phyloP scores from a whole-genome alignment of 176 grass and related monocot genomes.

The Oryza glaberrima region DNA sequence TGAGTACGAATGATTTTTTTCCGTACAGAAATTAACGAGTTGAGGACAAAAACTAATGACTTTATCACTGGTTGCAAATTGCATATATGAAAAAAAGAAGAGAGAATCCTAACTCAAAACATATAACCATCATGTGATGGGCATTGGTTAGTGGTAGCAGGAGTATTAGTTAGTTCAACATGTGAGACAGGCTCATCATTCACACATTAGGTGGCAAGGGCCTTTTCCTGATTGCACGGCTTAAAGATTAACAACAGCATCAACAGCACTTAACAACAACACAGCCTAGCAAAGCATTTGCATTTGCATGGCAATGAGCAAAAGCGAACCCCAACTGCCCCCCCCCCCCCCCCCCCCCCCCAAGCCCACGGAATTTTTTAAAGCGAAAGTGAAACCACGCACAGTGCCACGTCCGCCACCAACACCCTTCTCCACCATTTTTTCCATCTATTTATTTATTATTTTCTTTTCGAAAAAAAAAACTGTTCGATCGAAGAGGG shows the following conservation, averaged over 20 bases:
- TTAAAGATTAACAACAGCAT: neutral
- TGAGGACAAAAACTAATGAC: too few species aligned
- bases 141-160: constrained; percentile 1
- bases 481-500: neutral
- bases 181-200: neutral
- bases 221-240: neutral
- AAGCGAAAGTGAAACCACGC: neutral
- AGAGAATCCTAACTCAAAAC: neutral
- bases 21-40: too few species aligned
- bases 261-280: neutral
- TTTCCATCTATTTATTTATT: too few species aligned
- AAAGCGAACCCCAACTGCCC: constrained; percentile 29
- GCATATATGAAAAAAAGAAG: neutral
- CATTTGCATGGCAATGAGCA: neutral
- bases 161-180: neutral
- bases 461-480: neutral
- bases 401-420: constrained; percentile 13
- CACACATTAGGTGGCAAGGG: neutral
- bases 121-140: neutral
- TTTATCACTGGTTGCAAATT: neutral
- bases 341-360: neutral
- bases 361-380: constrained; percentile 18
- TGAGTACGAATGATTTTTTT: too few species aligned
- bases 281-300: constrained; percentile 7
- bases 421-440: neutral